A percentile compares a stretch with the other conserved stretches of the same genome.
Evolutionary conservation across 2,329 filamentous ascomycete genomes (phyloP).

Genomic region (Aspergillus sp.): DNA sequence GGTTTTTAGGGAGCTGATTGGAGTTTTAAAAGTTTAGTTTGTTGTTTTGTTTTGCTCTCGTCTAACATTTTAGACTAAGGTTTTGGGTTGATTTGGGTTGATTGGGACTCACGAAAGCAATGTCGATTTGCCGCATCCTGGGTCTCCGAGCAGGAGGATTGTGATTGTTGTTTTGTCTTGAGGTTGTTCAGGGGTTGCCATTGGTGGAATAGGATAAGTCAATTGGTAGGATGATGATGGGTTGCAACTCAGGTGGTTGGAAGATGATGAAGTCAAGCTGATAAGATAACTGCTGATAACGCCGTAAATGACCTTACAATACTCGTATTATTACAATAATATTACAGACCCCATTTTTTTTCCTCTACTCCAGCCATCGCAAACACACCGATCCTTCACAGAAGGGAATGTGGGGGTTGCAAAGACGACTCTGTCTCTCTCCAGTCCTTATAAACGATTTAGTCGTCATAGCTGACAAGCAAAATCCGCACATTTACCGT

Average conservation of each 20-base stretch:
- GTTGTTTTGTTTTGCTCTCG: neutral
- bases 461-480: too few species aligned
- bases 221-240: neutral
- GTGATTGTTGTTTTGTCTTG: slow-evolving; percentile 20
- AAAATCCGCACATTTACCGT: too few species aligned
- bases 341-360: neutral
- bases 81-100: neutral
- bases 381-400: neutral
- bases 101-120: slow-evolving; percentile 51
- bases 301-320: slow-evolving; percentile 4
- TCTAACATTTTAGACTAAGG: neutral
- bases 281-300: neutral
- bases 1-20: slow-evolving; percentile 14
- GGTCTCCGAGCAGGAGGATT: slow-evolving; percentile 52
- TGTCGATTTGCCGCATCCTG: slow-evolving; percentile 56
- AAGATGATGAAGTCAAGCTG: too few species aligned
- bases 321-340: slow-evolving; percentile 4
- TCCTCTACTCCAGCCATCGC: neutral
- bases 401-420: slow-evolving; percentile 26
- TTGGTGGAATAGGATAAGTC: neutral
- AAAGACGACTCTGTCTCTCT: slow-evolving; percentile 8
- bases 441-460: neutral
- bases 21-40: slow-evolving; percentile 1
- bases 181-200: slow-evolving; percentile 5
- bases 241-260: too few species aligned